Evolutionary conservation across 768 basidiomycete species (phyloP).

Genomic region (Cystobasidium onofrii): DNA sequence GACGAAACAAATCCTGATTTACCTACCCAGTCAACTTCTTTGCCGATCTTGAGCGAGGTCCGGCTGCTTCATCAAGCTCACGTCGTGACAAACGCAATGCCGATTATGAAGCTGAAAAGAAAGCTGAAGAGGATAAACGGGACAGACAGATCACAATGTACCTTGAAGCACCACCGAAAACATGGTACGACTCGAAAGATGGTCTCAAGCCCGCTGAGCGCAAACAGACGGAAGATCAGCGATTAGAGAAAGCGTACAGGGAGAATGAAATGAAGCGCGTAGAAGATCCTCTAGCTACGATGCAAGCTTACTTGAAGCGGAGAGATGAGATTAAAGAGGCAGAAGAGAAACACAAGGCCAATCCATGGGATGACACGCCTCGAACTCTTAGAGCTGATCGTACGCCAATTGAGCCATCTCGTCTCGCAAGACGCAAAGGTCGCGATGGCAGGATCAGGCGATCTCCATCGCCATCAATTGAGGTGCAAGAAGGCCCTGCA

Average conservation of each 20-base stretch:
- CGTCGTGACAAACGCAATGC: conserved; percentile 1
- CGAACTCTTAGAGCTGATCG: neutral
- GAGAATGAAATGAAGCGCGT: conserved; percentile 38
- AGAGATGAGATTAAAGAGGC: conserved; percentile 31
- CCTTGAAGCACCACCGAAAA: conserved; percentile 41
- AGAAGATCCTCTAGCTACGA: conserved; percentile 38
- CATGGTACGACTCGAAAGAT: conserved; percentile 46
- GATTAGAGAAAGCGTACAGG: conserved; percentile 35
- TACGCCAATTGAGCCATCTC: conserved; percentile 14
- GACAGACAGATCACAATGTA: conserved; percentile 46
- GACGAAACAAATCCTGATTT: neutral
- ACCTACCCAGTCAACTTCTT: conserved; percentile 44
- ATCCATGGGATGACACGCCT: conserved; percentile 31
- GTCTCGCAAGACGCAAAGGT: neutral
- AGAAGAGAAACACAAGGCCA: conserved; percentile 12
- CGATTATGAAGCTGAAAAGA: conserved; percentile 42
- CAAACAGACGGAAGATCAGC: conserved; percentile 43
- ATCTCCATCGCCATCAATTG: neutral
- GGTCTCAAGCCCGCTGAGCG: conserved; percentile 43
- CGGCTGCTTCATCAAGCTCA: conserved; percentile 39
- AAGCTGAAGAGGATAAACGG: conserved; percentile 40
- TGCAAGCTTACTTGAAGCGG: conserved; percentile 40
- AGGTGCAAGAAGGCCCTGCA: neutral
- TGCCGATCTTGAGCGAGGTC: conserved; percentile 44
- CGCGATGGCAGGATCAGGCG: neutral